phyloP scores from a whole-genome alignment of 192 early-diverging fungal species.

The Podila epigama region DNA sequence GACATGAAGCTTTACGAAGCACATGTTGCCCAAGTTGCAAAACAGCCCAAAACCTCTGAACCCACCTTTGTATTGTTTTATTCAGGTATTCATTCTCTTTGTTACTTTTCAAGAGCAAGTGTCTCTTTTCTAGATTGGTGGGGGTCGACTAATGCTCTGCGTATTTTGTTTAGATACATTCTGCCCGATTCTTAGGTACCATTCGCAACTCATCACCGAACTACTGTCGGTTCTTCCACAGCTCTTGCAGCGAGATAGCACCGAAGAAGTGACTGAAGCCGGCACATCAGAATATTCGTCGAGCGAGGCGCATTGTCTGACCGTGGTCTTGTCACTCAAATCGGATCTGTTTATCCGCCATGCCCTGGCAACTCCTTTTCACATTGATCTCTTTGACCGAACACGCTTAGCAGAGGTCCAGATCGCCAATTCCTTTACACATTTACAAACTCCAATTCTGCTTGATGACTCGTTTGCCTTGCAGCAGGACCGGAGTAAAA shows the following conservation, averaged over 20 bases:
- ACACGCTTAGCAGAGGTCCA: slow-evolving; percentile 15
- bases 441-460: background rate
- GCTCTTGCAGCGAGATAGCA: background rate
- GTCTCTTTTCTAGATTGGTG: background rate
- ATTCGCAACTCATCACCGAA: slow-evolving; percentile 30
- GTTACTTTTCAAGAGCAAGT: background rate
- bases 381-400: slow-evolving; percentile 27
- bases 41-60: too few relatives aligned
- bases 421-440: background rate
- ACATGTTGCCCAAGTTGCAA: slow-evolving; percentile 13
- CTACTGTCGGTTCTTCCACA: slow-evolving; percentile 18
- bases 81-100: slow-evolving; percentile 9
- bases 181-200: slow-evolving; percentile 31
- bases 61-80: too few relatives aligned
- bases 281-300: too few relatives aligned
- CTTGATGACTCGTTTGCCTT: slow-evolving; percentile 27
- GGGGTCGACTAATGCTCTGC: background rate
- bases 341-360: slow-evolving; percentile 7
- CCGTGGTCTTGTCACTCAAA: slow-evolving; percentile 21
- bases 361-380: slow-evolving; percentile 22
- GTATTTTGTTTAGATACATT: slow-evolving; percentile 11
- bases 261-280: background rate
- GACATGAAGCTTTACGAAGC: too few relatives aligned
- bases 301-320: background rate
- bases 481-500: background rate